Base-by-base conservation (phyloP, 2,329 filamentous ascomycete species). In the Dactylonectria estremocensis region DNA sequence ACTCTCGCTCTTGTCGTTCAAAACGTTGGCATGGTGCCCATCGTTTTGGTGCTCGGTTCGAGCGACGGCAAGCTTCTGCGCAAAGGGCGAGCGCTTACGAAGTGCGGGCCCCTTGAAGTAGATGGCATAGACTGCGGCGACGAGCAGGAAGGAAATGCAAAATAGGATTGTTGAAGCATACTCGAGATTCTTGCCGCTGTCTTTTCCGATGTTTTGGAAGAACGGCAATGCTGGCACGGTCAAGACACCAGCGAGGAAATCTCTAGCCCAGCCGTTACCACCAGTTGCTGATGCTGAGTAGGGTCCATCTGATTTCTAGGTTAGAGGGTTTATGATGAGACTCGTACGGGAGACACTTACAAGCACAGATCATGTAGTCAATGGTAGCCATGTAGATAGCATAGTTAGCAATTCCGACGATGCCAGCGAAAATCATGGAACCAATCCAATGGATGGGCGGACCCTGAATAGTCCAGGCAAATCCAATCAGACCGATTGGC, bases 371-470 rank as follows among this genome's bases (percentile, higher is more conserved):
- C 88, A 93, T 93, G 81, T 94, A 94, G 79, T 94, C 91, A 70
- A 93, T 92, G 1, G 91, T 93, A 1, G 91, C 90, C 89, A 93
- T 92, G 81, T 93, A 93, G 65, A 93, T 93, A 37, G 88, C 83
- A 45, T 92, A 92, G 75, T 94, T 94, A 62, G 92, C 92, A 58
- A 94, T 90, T 22, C 91, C 92, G 57, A 94, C 90, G 50, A 93
- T 82, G 16, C 84, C 85, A 1, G 87, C 85, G 70, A 91, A 93
- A 53, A 93, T 81, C 82, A 91, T 88, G 2, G 90, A 89, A 0
- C 86, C 90, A 22, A 93, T 89, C 92, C 92, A 94, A 70, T 89
- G 89, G 3, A 91, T 77, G 28, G 87, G 80, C 1, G 90, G 91
- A 0, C 90, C 90, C 28, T 89, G 85, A 0, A 88, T 88, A 0